Conservation (phyloP, 2,329 filamentous ascomycete species). For the Fusarium poae region DNA sequence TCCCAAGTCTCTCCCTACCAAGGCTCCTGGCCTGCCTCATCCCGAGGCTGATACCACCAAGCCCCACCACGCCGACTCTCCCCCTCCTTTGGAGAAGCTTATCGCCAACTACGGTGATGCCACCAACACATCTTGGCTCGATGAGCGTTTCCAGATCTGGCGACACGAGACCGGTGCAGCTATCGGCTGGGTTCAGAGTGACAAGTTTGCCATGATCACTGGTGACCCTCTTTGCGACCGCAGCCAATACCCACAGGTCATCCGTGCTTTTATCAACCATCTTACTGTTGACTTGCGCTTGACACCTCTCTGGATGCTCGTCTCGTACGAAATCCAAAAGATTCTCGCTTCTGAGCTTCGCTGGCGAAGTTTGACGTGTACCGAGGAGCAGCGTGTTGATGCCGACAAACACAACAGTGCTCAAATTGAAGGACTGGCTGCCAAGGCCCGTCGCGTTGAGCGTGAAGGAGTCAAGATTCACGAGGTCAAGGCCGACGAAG, state of each 20-base stretch:
- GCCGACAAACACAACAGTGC: conserved; percentile 73
- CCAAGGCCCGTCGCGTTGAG: conserved; percentile 85
- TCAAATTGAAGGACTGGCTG: conserved; percentile 63
- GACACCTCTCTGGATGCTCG: conserved; percentile 90
- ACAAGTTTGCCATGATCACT: conserved; percentile 84
- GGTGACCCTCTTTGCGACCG: conserved; percentile 89
- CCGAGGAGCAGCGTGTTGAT: conserved; percentile 89
- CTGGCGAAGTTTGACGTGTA: conserved; percentile 90
- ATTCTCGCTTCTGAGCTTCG: conserved; percentile 83
- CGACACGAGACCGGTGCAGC: conserved; percentile 87
- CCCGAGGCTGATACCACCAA: conserved; percentile 84
- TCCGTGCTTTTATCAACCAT: conserved; percentile 80
- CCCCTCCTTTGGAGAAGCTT: conserved; percentile 84
- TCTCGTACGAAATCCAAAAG: conserved; percentile 82
- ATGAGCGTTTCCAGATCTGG: conserved; percentile 90
- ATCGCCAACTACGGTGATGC: conserved; percentile 97
- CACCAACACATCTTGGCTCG: conserved; percentile 93
- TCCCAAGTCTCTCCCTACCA: conserved; percentile 84
- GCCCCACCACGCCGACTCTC: conserved; percentile 62
- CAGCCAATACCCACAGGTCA: conserved; percentile 79
- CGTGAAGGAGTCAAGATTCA: conserved; percentile 86
- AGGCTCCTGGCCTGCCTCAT: conserved; percentile 77
- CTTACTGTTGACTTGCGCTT: conserved; percentile 76
- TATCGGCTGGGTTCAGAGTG: conserved; percentile 82
- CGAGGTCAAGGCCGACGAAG: conserved; percentile 77